Base-by-base conservation (phyloP, 1,284 basidiomycete genomes). In the Malassezia obtusa region DNA sequence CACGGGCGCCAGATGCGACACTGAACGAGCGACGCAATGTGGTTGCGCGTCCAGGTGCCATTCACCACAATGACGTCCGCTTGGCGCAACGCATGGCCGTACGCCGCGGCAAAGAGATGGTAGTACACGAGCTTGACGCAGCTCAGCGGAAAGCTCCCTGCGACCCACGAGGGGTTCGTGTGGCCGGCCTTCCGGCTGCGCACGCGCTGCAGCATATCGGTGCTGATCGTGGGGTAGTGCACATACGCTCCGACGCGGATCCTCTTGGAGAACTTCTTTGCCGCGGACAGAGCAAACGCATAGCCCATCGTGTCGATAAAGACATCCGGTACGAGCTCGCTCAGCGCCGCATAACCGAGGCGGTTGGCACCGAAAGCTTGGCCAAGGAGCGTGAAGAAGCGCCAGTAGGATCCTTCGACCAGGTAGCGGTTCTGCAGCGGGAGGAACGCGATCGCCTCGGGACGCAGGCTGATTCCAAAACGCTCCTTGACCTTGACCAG, bases 291-390 rank as follows among this genome's bases (percentile, higher is more conserved):
- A 0, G 88, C 87, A 68, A 96, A 96, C 0, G 89, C 89, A 68
- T 94, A 95, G 22, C 94, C 92, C 90, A 96, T 96, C 0, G 91
- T 90, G 73, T 98, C 91, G 45, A 98, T 85, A 76, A 84, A 98
- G 10, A 94, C 77, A 74, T 98, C 89, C 0, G 89, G 89, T 8
- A 88, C 79, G 25, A 89, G 76, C 47, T 76, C 78, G 6, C 49
- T 48, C 12, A 89, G 79, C 7, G 86, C 88, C 73, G 95, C 87
- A 78, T 82, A 84, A 6, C 80, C 89, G 3, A 96, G 79, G 57
- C 81, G 79, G 72, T 92, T 82, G 9, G 86, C 89, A 0, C 92
- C 94, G 14, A 91, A 52, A 50, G 86, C 89, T 75, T 98, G 92
- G 0, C 89, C 89, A 0, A 94, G 76, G 1, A 99, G 81, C 0